These are phyloP conservation scores for Oxytropis ochrocephala DNA, from an alignment of 306 rosid genomes.

Conservation along the genomic window DNA sequence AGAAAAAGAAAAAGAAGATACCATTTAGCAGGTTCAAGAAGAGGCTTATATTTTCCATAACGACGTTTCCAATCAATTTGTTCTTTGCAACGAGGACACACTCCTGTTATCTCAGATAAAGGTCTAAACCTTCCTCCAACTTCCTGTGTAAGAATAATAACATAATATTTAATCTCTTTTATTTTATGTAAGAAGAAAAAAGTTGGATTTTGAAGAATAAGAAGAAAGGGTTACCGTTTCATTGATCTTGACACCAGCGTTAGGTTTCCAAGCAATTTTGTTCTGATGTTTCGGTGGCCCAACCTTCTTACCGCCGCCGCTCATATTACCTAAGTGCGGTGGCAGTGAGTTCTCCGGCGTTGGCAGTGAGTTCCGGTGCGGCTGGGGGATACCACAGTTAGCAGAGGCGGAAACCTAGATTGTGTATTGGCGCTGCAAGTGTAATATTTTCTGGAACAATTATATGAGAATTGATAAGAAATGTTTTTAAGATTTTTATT, in stretches of 20 bases:
- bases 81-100: constrained; percentile 80
- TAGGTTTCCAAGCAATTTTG: constrained; percentile 80
- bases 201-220: neutral
- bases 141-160: constrained; percentile 36
- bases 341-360: too few relatives aligned
- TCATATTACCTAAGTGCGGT: constrained; percentile 36
- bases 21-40: constrained; percentile 81
- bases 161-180: neutral
- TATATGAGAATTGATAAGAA: too few relatives aligned
- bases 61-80: constrained; percentile 94
- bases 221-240: constrained; percentile 45
- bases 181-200: neutral
- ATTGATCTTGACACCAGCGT: constrained; percentile 78
- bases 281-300: constrained; percentile 76
- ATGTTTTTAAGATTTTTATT: too few relatives aligned
- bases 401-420: too few relatives aligned
- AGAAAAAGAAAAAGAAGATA: neutral
- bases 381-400: too few relatives aligned
- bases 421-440: too few relatives aligned
- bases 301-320: constrained; percentile 15
- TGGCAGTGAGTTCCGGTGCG: too few relatives aligned
- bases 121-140: constrained; percentile 85
- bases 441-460: too few relatives aligned
- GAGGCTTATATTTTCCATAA: constrained; percentile 82
- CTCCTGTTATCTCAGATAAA: constrained; percentile 67